Conservation (phyloP, 2,329 filamentous ascomycete genomes). For the Salinomyces thailandicus region DNA sequence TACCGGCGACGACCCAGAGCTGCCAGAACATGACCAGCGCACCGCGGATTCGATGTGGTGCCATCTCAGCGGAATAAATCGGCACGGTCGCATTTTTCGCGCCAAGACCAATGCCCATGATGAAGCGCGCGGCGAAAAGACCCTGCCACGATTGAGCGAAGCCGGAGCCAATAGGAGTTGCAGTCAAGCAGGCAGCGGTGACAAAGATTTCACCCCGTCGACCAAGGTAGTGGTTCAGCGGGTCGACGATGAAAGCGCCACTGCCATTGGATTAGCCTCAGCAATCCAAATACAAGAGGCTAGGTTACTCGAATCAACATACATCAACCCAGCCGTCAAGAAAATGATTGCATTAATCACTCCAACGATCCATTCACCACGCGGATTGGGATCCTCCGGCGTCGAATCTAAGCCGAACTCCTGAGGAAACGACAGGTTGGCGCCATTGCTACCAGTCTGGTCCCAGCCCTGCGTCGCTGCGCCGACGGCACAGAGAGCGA, state of each 20-base stretch:
- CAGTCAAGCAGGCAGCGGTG: slow-evolving; percentile 25
- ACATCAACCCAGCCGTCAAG: slow-evolving; percentile 33
- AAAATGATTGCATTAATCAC: slow-evolving; percentile 38
- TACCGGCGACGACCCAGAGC: slow-evolving; percentile 44
- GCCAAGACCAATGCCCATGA: slow-evolving; percentile 49
- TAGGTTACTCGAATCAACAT: no score
- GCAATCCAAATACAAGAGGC: background rate
- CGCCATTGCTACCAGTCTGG: slow-evolving; percentile 28
- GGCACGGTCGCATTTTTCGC: slow-evolving; percentile 51
- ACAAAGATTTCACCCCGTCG: slow-evolving; percentile 53
- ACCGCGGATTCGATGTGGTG: slow-evolving; percentile 5
- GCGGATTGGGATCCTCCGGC: slow-evolving; percentile 1
- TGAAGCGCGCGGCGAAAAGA: slow-evolving; percentile 51
- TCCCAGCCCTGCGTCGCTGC: slow-evolving; percentile 39
- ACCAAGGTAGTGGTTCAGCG: slow-evolving; percentile 48
- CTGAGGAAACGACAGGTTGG: slow-evolving; percentile 26
- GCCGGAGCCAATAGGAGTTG: slow-evolving; percentile 34
- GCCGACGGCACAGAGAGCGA: slow-evolving; percentile 14
- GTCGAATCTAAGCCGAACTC: slow-evolving; percentile 15
- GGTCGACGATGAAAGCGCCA: slow-evolving; percentile 44
- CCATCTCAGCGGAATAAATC: slow-evolving; percentile 62
- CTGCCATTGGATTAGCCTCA: no score
- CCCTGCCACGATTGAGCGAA: slow-evolving; percentile 30
- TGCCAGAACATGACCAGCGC: slow-evolving; percentile 60
- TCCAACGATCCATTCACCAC: slow-evolving; percentile 18